Percentiles rank a stretch among this genome's conserved stretches.
phyloP scores from a whole-genome alignment of 768 basidiomycete species.

The Crassisporium funariophilum region DNA sequence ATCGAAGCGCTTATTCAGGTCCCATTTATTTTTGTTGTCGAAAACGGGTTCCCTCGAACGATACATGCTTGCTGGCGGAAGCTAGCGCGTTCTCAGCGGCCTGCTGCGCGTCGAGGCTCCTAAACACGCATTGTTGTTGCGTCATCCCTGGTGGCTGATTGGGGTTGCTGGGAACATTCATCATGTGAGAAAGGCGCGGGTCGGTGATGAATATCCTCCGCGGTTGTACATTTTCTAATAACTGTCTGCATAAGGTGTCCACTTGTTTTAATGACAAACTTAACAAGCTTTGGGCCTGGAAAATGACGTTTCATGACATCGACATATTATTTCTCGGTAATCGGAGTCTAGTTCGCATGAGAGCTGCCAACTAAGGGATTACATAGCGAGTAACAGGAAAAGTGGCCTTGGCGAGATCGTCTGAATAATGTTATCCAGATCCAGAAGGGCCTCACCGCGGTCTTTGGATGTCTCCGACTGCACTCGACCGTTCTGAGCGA shows the following conservation, averaged over 20 bases:
- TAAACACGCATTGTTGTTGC: neutral
- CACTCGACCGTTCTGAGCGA: conserved; percentile 21
- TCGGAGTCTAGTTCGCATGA: neutral
- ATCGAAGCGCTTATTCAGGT: too few species aligned
- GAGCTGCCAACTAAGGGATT: neutral
- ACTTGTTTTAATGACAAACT: neutral
- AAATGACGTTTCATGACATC: too few species aligned
- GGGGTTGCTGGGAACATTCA: neutral
- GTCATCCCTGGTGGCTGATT: too few species aligned
- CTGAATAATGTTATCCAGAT: conserved; percentile 21
- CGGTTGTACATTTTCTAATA: conserved; percentile 7
- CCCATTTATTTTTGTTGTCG: too few species aligned
- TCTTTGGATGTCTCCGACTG: conserved; percentile 36
- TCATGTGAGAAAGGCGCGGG: conserved; percentile 9
- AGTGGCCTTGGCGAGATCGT: conserved; percentile 4
- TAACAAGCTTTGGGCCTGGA: neutral
- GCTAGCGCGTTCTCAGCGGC: too few species aligned
- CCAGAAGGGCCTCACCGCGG: conserved; percentile 30
- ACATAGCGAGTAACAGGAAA: neutral
- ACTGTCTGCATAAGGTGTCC: conserved; percentile 3
- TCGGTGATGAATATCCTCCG: conserved; percentile 23
- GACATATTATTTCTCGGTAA: too few species aligned
- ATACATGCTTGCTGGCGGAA: too few species aligned
- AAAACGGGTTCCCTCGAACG: too few species aligned
- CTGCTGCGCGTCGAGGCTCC: too few species aligned